Percentiles rank a stretch among this genome's conserved stretches.
Conservation (phyloP, 768 basidiomycete genomes). For the Lactarius evosmus region DNA sequence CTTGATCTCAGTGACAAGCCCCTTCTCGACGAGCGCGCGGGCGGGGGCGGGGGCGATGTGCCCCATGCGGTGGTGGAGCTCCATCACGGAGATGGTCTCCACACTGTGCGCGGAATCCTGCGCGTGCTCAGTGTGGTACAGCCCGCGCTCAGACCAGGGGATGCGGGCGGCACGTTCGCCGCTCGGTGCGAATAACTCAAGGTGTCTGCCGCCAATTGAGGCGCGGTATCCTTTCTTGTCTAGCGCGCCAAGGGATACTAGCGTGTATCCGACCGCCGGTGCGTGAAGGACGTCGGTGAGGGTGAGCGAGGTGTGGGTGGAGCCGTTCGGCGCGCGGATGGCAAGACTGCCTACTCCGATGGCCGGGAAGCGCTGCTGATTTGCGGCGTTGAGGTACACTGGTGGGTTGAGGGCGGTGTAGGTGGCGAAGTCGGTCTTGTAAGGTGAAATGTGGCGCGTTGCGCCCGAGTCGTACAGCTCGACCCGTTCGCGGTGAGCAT, state of each 20-base stretch:
- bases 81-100: slow-evolving; percentile 24
- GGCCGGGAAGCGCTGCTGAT: too few relatives aligned
- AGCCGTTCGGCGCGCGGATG: too few relatives aligned
- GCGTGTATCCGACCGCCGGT: background rate
- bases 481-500: too few relatives aligned
- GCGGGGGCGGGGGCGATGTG: slow-evolving; percentile 36
- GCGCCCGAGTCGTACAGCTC: too few relatives aligned
- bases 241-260: background rate
- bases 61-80: too few relatives aligned
- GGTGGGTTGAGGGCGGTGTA: too few relatives aligned
- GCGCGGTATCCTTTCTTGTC: background rate
- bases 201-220: background rate
- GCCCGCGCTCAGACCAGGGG: background rate
- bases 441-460: too few relatives aligned
- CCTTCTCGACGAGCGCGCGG: slow-evolving; percentile 26
- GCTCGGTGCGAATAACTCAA: background rate
- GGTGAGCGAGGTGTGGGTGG: background rate
- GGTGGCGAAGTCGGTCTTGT: too few relatives aligned
- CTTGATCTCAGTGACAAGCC: background rate
- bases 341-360: too few relatives aligned
- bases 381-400: too few relatives aligned
- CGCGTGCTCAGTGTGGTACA: background rate
- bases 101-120: background rate
- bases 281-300: slow-evolving; percentile 1
- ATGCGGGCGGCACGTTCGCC: background rate